Percentiles rank a stretch among this genome's conserved stretches.
Evolutionary conservation across 1,284 basidiomycete genomes (phyloP).

Genomic region (Clitocybe nebularis): DNA sequence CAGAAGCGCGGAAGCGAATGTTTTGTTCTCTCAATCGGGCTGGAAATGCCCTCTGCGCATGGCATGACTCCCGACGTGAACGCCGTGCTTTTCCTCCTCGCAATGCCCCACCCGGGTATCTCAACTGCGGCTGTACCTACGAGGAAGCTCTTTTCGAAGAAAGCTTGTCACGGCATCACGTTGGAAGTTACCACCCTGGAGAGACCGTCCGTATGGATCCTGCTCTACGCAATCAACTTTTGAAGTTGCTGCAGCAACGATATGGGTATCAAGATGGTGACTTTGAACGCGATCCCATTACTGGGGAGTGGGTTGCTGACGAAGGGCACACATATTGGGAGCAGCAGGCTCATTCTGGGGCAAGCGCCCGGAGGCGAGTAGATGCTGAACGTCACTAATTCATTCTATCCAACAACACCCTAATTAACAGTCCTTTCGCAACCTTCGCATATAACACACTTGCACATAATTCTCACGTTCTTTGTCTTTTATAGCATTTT

Average conservation of each 20-base stretch:
- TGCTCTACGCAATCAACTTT: conserved; percentile 70
- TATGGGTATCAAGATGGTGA: conserved; percentile 82
- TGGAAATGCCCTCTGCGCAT: conserved; percentile 80
- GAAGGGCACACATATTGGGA: conserved; percentile 65
- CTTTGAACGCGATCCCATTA: conserved; percentile 63
- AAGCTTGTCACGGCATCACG: conserved; percentile 68
- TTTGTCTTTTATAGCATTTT: conserved; percentile 8
- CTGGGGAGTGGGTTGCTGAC: conserved; percentile 60
- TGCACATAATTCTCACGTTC: conserved; percentile 7
- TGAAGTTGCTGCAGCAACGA: conserved; percentile 62
- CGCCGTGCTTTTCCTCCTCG: conserved; percentile 73
- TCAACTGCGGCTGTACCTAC: conserved; percentile 80
- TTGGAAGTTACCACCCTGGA: conserved; percentile 77
- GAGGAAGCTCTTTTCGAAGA: conserved; percentile 83
- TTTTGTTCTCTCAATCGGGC: conserved; percentile 80
- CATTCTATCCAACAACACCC: background rate
- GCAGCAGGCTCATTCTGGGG: conserved; percentile 35
- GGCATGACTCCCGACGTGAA: conserved; percentile 82
- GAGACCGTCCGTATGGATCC: conserved; percentile 85
- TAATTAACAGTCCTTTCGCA: background rate
- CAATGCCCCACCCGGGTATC: conserved; percentile 67
- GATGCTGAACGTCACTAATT: conserved; percentile 28
- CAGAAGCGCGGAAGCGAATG: conserved; percentile 61
- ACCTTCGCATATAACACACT: background rate
- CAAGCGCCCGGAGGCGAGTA: conserved; percentile 19